These are phyloP conservation scores for Pseudocercospora macadamiae DNA, from an alignment of 2,329 filamentous ascomycete species.

Conservation along the genomic window DNA sequence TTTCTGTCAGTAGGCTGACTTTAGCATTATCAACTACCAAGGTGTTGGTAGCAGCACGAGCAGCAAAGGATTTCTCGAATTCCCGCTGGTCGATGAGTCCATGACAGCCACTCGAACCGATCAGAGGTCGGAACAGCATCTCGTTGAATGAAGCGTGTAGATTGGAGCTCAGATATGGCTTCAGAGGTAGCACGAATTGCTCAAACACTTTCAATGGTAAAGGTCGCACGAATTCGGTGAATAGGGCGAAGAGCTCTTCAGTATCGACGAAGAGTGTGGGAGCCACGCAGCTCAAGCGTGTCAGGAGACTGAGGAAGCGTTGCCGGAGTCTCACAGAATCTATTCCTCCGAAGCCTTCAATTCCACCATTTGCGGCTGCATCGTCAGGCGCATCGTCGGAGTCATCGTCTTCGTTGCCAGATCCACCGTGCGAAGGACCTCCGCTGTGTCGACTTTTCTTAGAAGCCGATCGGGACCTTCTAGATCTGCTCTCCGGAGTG, in stretches of 20 bases:
- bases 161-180: constrained; percentile 36
- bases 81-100: constrained; percentile 52
- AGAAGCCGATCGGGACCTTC: constrained; percentile 18
- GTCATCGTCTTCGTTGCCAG: constrained; percentile 12
- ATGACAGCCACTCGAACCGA: constrained; percentile 48
- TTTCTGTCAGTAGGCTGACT: constrained; percentile 70
- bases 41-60: constrained; percentile 64
- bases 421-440: constrained; percentile 1
- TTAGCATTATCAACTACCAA: constrained; percentile 71
- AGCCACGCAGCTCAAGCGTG: constrained; percentile 35
- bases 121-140: constrained; percentile 54
- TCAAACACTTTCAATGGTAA: constrained; percentile 62
- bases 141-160: constrained; percentile 58
- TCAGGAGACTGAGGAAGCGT: constrained; percentile 62
- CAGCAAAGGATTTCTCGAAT: constrained; percentile 65
- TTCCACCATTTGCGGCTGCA: background rate
- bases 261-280: constrained; percentile 51
- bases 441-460: constrained; percentile 11
- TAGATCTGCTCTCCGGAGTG: constrained; percentile 14
- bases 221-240: constrained; percentile 60
- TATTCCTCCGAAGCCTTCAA: constrained; percentile 40
- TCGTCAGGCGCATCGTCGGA: constrained; percentile 8
- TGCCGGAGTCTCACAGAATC: constrained; percentile 66
- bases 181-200: constrained; percentile 56
- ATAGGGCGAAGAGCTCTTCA: constrained; percentile 62